These are phyloP conservation scores for Pythium phragmiticola DNA, from an alignment of 352 stramenopile genomes.

Conservation along the genomic window DNA sequence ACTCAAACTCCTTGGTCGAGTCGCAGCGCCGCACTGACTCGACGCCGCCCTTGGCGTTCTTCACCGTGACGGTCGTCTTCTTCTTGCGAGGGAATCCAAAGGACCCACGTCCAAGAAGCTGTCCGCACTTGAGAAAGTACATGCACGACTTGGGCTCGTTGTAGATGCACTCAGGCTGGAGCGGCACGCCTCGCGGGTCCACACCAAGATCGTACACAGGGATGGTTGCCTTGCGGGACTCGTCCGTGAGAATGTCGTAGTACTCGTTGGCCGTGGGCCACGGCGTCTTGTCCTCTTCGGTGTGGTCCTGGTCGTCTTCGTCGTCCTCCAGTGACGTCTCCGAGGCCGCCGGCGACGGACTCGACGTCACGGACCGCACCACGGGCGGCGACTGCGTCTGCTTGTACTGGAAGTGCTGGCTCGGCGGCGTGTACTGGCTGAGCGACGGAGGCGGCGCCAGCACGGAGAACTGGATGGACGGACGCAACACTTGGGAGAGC, in stretches of 20 bases:
- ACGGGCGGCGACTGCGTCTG: not conserved
- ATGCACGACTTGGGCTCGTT: slow-evolving; percentile 68
- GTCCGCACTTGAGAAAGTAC: slow-evolving; percentile 70
- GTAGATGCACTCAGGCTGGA: slow-evolving; percentile 80
- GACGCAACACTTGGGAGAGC: slow-evolving; percentile 25
- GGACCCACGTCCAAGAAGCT: slow-evolving; percentile 60
- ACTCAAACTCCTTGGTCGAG: slow-evolving; percentile 71
- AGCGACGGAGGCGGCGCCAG: slow-evolving; percentile 7
- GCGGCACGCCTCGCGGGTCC: slow-evolving; percentile 64
- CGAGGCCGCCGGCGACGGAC: slow-evolving; percentile 16
- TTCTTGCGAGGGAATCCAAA: slow-evolving; percentile 73
- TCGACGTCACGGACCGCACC: slow-evolving; percentile 7
- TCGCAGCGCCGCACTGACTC: slow-evolving; percentile 23
- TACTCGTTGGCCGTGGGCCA: slow-evolving; percentile 74
- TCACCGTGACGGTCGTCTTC: slow-evolving; percentile 33
- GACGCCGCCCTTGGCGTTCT: slow-evolving; percentile 32
- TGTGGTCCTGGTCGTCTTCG: slow-evolving; percentile 19
- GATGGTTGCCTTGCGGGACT: slow-evolving; percentile 34
- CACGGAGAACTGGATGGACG: slow-evolving; percentile 18
- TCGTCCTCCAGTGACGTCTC: slow-evolving; percentile 22
- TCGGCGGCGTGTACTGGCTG: not conserved
- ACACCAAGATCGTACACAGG: slow-evolving; percentile 70
- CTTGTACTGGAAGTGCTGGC: not conserved
- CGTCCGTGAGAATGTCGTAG: slow-evolving; percentile 45
- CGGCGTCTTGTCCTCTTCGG: slow-evolving; percentile 67